Evolutionary conservation across 345 rosid species (phyloP).

Genomic region (Boechera stricta): DNA sequence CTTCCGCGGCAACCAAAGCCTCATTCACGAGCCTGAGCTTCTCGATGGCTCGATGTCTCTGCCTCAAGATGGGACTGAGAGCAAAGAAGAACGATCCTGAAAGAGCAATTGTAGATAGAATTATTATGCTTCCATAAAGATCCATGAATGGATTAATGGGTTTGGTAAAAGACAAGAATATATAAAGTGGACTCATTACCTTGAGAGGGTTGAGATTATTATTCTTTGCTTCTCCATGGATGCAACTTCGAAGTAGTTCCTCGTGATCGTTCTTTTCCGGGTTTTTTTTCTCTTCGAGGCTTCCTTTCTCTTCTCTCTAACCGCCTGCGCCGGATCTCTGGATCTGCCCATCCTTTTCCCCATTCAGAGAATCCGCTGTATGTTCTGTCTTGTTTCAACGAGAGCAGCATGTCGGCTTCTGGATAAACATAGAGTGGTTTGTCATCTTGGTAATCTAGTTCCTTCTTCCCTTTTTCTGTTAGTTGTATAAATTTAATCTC

Average conservation of each 20-base stretch:
- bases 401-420: slow-evolving; percentile 85
- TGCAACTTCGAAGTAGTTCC: slow-evolving; percentile 22
- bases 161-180: slow-evolving; percentile 20
- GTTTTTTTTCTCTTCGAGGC: slow-evolving; percentile 32
- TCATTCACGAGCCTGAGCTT: slow-evolving; percentile 57
- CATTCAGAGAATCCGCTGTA: slow-evolving; percentile 66
- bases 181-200: slow-evolving; percentile 37
- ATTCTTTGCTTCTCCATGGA: slow-evolving; percentile 42
- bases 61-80: slow-evolving; percentile 45
- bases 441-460: slow-evolving; percentile 49
- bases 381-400: slow-evolving; percentile 45
- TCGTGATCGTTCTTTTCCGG: slow-evolving; percentile 27
- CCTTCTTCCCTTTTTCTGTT: slow-evolving; percentile 63
- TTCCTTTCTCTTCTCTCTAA: slow-evolving; percentile 45
- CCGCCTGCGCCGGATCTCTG: slow-evolving; percentile 73
- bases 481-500: slow-evolving; percentile 68
- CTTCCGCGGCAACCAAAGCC: slow-evolving; percentile 60
- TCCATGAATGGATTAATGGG: slow-evolving; percentile 31
- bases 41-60: slow-evolving; percentile 51
- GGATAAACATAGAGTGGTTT: slow-evolving; percentile 59
- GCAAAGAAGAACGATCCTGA: slow-evolving; percentile 51
- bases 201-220: slow-evolving; percentile 12
- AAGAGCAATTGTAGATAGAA: slow-evolving; percentile 53
- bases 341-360: slow-evolving; percentile 97
- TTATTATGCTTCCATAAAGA: slow-evolving; percentile 41